Conservation (phyloP, 73 alveolate genomes). For the Paraurostyla sp. region DNA sequence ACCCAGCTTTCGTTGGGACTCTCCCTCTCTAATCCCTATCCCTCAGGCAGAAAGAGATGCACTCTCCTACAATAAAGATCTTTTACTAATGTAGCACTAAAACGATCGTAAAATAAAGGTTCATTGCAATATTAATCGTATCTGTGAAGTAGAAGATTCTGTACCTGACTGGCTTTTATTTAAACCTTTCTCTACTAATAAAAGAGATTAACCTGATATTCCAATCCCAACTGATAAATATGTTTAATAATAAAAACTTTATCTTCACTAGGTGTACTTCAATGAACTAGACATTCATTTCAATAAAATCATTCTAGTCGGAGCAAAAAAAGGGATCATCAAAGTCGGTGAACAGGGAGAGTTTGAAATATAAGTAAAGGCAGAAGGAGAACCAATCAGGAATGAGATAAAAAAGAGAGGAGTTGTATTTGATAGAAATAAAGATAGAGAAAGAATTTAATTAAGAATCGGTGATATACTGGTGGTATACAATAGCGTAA, state of each 20-base stretch:
- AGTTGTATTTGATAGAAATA: constrained; percentile 23
- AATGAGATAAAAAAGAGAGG: constrained; percentile 48
- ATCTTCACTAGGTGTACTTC: constrained; percentile 7
- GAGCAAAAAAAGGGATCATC: neutral
- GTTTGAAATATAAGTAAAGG: constrained; percentile 13
- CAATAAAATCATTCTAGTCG: neutral
- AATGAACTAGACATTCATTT: constrained; percentile 39
- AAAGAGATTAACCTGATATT: constrained; percentile 5
- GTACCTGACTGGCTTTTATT: constrained; percentile 71
- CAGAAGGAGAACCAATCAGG: neutral
- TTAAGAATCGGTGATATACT: constrained; percentile 14
- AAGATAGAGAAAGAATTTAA: neutral
- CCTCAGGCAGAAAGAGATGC: neutral
- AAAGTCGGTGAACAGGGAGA: constrained; percentile 43
- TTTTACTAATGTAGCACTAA: neutral
- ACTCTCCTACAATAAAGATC: constrained; percentile 27
- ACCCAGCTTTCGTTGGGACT: neutral
- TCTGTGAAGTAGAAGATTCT: constrained; percentile 79
- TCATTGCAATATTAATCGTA: constrained; percentile 66
- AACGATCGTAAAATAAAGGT: constrained; percentile 58
- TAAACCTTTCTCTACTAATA: neutral
- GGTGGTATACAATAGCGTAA: constrained; percentile 1
- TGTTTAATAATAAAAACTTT: neutral
- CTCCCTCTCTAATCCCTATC: neutral
- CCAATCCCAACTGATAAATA: neutral